A percentile compares a stretch with the other conserved stretches of the same genome.
These are phyloP conservation scores for Iodosphaeria phyllophila DNA, from an alignment of 2,329 filamentous ascomycete genomes.

Conservation along the genomic window DNA sequence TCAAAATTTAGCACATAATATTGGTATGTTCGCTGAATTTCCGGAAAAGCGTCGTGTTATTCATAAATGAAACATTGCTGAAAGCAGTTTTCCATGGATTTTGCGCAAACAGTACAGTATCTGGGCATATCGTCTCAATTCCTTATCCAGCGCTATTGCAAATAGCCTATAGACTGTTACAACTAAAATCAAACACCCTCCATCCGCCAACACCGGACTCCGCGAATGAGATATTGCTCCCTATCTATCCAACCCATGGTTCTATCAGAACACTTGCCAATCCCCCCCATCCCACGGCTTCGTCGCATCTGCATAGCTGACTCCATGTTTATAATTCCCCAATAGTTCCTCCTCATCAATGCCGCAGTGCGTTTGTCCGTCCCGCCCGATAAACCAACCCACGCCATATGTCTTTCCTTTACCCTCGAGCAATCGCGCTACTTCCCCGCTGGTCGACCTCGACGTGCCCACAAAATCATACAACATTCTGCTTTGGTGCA, in stretches of 20 bases:
- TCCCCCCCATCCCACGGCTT: conserved; percentile 31
- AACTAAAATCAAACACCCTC: too few species aligned
- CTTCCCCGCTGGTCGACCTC: conserved; percentile 38
- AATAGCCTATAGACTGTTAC: too few species aligned
- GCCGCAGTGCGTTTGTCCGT: conserved; percentile 56
- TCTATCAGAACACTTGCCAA: conserved; percentile 16
- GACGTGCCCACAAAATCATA: conserved; percentile 56
- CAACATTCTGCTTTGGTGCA: conserved; percentile 67
- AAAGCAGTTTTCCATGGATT: too few species aligned
- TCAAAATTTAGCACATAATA: too few species aligned
- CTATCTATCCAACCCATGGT: background rate
- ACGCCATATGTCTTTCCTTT: conserved; percentile 53
- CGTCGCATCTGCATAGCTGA: conserved; percentile 26
- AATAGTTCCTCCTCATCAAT: conserved; percentile 60
- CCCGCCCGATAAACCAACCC: conserved; percentile 59
- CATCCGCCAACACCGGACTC: too few species aligned
- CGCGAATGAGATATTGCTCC: too few species aligned
- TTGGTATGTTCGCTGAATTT: too few species aligned
- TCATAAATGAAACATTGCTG: too few species aligned
- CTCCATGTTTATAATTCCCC: conserved; percentile 45
- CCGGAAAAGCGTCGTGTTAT: too few species aligned
- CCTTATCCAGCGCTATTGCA: too few species aligned
- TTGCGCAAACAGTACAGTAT: too few species aligned
- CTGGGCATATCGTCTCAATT: too few species aligned
- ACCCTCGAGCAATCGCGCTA: conserved; percentile 39